Evolutionary conservation across 441 rosid species (phyloP).

Genomic region (Jatropha multifida): DNA sequence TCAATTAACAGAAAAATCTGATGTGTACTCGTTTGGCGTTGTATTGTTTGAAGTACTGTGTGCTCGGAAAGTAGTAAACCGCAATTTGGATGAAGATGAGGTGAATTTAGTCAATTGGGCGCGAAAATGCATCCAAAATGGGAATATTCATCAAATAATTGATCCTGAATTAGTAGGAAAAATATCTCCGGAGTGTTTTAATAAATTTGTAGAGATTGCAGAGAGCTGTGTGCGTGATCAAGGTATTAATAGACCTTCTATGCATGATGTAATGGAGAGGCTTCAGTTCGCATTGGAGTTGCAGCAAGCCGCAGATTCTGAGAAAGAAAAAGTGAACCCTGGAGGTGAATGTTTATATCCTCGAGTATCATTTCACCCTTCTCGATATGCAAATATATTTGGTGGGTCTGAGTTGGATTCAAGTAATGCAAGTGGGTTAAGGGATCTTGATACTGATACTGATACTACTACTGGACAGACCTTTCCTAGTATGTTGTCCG

Average conservation of each 20-base stretch:
- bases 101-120: constrained; percentile 34
- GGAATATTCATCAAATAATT: constrained; percentile 21
- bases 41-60: constrained; percentile 41
- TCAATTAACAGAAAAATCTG: constrained; percentile 30
- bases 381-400: background rate
- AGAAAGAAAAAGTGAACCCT: background rate
- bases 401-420: background rate
- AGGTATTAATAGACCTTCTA: constrained; percentile 30
- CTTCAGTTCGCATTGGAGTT: constrained; percentile 32
- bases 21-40: constrained; percentile 47
- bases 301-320: constrained; percentile 27
- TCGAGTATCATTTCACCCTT: background rate
- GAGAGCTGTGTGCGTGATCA: constrained; percentile 28
- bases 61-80: constrained; percentile 30
- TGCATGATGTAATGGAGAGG: constrained; percentile 29
- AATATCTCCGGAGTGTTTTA: constrained; percentile 31
- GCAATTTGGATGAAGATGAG: constrained; percentile 14
- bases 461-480: background rate
- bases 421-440: background rate
- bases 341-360: background rate
- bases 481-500: background rate
- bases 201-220: constrained; percentile 27
- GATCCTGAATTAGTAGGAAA: constrained; percentile 32
- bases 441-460: background rate
- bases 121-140: constrained; percentile 26